These are phyloP conservation scores for Pichia pseudocactophila DNA, from an alignment of 805 yeast species.

Conservation along the genomic window DNA sequence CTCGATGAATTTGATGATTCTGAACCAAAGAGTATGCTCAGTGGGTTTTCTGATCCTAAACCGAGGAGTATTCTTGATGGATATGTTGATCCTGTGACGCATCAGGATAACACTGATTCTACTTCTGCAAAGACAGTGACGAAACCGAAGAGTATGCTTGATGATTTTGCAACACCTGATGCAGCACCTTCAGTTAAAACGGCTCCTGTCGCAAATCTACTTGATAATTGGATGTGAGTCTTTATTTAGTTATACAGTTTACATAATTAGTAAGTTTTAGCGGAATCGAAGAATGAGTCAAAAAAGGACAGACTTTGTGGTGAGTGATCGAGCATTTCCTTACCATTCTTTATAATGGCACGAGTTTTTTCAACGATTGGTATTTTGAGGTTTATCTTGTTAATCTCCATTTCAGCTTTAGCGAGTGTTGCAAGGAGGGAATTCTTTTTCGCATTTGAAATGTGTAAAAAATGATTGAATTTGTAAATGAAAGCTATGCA, in stretches of 20 bases:
- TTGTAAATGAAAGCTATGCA: slow-evolving; percentile 18
- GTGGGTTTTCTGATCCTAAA: background rate
- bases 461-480: slow-evolving; percentile 13
- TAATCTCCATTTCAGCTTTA: slow-evolving; percentile 3
- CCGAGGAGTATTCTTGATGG: slow-evolving; percentile 6
- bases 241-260: background rate
- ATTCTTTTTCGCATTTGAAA: slow-evolving; percentile 5
- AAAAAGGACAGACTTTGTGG: slow-evolving; percentile 20
- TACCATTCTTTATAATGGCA: slow-evolving; percentile 14
- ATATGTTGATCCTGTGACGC: background rate
- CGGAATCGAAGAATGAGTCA: slow-evolving; percentile 14
- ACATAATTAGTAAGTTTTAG: slow-evolving; percentile 2
- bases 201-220: slow-evolving; percentile 60
- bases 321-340: slow-evolving; percentile 13
- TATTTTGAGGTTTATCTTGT: slow-evolving; percentile 5
- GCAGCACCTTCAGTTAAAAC: background rate
- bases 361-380: slow-evolving; percentile 13
- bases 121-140: too few species aligned
- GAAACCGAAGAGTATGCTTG: background rate
- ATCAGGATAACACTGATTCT: too few species aligned
- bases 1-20: slow-evolving; percentile 3
- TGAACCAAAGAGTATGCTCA: too few species aligned
- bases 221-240: slow-evolving; percentile 48
- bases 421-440: slow-evolving; percentile 9
- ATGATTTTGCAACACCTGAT: background rate